Evolutionary conservation across 164 flowering plant species (phyloP), one percentile per base, ranked within the genome.

Genomic region (Stephania yunnanensis): DNA sequence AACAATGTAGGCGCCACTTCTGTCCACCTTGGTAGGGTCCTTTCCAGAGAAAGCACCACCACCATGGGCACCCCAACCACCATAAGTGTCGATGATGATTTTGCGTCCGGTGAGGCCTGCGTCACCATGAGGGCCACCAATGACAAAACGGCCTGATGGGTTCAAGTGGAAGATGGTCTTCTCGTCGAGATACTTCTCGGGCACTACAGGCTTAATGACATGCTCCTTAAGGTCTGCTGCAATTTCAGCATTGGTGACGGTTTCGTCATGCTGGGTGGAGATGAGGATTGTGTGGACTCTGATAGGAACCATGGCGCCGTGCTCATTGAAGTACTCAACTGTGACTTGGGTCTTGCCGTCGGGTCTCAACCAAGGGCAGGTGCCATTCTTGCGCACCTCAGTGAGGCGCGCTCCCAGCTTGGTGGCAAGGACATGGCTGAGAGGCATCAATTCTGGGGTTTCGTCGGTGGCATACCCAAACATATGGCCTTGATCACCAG

Each of bases 21-120:
- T 79, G 69, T 88, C 91, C 70, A 86, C 89, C 84, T 87, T 87
- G 68, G 90, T 86, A 4, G 88, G 87, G 77, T 87, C 90, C 75
- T 87, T 87, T 19, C 90, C 90, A 0, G 90, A 87, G 79, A 87
- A 87, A 10, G 90, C 90, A 67, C 90, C 88, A 45, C 90, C 90
- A 70, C 90, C 90, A 10, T 87, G 90, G 30, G 90, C 91, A 0
- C 91, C 91, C 91, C 91, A 88, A 3, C 91, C 91, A 67, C 91
- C 89, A 66, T 88, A 88, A 22, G 91, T 88, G 71, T 88, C 92
- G 45, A 89, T 87, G 55, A 89, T 89, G 83, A 89, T 89, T 86
- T 89, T 89, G 5, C 93, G 84, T 45, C 93, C 93, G 8, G 93
- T 89, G 71, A 89, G 89, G 29, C 93, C 93, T 58, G 93, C 93